These are phyloP conservation scores for Oropetium thomaeum DNA, from an alignment of 176 grass and related monocot species.

Conservation along the genomic window DNA sequence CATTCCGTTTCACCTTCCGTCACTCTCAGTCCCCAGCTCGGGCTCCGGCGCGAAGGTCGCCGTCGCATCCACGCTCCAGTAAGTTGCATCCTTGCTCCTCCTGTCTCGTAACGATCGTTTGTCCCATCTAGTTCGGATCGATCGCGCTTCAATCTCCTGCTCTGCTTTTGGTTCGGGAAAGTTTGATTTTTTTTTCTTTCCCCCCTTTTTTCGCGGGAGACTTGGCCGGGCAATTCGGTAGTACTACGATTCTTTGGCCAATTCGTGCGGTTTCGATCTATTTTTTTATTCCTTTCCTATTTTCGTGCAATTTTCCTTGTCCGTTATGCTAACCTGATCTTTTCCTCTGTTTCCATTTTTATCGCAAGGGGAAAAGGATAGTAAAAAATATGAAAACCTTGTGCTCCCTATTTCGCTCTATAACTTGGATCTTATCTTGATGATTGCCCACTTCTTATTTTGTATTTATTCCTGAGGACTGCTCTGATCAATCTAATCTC, in stretches of 20 bases:
- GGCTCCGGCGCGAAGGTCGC: not conserved
- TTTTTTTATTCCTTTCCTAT: not conserved
- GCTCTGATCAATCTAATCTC: not conserved
- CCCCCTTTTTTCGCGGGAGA: not conserved
- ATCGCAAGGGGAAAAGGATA: no score
- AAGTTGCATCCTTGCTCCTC: not conserved
- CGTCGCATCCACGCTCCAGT: slow-evolving; percentile 19
- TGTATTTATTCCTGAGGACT: not conserved
- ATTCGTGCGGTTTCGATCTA: not conserved
- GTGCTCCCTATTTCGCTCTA: not conserved
- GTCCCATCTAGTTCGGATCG: not conserved
- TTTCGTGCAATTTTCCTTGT: not conserved
- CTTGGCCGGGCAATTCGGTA: not conserved
- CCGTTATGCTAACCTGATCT: not conserved
- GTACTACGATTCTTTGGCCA: not conserved
- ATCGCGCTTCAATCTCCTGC: not conserved
- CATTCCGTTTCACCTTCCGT: not conserved
- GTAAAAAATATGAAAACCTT: not conserved
- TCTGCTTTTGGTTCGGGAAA: slow-evolving; percentile 1
- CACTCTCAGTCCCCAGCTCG: not conserved
- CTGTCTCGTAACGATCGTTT: not conserved
- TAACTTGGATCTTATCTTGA: no score
- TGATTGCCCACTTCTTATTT: not conserved
- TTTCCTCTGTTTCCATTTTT: not conserved
- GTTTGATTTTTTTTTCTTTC: not conserved